Evolutionary conservation across 2,329 filamentous ascomycete species (phyloP).

Genomic region (Golovinomyces cichoracearum): DNA sequence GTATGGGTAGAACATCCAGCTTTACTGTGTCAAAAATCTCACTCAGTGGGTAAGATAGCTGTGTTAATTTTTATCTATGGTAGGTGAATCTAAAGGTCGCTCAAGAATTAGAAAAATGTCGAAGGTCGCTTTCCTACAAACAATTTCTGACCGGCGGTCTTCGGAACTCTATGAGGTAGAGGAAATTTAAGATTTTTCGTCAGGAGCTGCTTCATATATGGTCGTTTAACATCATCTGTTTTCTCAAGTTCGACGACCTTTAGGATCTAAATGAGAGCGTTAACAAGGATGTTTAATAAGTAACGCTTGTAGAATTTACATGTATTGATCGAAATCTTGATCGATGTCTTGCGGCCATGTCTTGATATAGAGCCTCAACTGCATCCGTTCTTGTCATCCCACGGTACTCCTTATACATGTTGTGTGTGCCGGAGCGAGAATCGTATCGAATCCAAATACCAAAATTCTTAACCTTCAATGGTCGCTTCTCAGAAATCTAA

Average conservation of each 20-base stretch:
- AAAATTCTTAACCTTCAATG: conserved; percentile 99
- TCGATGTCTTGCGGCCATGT: conserved; percentile 98
- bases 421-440: conserved; percentile 98
- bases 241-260: conserved; percentile 3
- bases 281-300: neutral
- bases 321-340: conserved; percentile 95
- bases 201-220: conserved; percentile 98
- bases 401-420: conserved; percentile 99
- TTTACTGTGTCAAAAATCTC: no score
- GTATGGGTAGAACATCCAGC: no score
- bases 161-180: conserved; percentile 83
- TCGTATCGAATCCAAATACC: conserved; percentile 99
- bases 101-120: conserved; percentile 95
- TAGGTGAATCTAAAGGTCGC: no score
- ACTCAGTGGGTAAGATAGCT: no score
- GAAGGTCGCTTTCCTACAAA: conserved; percentile 82
- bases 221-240: conserved; percentile 79
- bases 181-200: conserved; percentile 93
- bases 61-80: no score
- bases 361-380: conserved; percentile 91
- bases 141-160: conserved; percentile 63
- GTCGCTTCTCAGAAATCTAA: conserved; percentile 95
- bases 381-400: conserved; percentile 92
- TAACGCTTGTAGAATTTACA: conserved; percentile 32
- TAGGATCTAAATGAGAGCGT: conserved; percentile 4